These are phyloP conservation scores for Parachaetomium inaequale DNA, from an alignment of 495 filamentous ascomycete genomes.

Conservation along the genomic window DNA sequence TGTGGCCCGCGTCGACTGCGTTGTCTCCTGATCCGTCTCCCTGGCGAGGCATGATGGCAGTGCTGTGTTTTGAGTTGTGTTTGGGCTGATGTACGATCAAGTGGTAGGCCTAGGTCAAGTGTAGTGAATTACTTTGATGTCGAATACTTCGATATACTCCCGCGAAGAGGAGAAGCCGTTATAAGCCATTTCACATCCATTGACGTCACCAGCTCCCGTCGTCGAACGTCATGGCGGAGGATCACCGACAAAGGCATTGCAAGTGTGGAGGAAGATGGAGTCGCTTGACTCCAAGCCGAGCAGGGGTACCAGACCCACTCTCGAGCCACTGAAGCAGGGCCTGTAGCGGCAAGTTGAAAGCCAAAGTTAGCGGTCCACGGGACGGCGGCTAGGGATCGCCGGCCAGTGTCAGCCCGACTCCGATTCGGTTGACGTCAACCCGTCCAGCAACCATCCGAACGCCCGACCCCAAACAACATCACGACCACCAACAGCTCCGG, in stretches of 20 bases:
- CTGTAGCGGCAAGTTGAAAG: neutral
- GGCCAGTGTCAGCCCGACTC: neutral
- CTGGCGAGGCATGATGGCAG: slow-evolving; percentile 37
- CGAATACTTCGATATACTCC: neutral
- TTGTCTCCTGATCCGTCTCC: slow-evolving; percentile 39
- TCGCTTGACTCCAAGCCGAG: no score
- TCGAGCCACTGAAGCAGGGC: neutral
- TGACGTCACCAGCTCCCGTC: neutral
- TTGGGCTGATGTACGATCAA: neutral
- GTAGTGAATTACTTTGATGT: neutral
- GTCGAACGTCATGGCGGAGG: slow-evolving; percentile 6
- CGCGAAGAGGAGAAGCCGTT: neutral
- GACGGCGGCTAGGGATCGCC: no score
- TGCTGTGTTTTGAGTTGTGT: neutral
- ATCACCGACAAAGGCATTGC: no score
- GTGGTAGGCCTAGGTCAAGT: neutral
- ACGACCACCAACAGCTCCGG: neutral
- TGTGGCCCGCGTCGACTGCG: slow-evolving; percentile 32
- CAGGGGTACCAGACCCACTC: no score
- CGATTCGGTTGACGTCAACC: neutral
- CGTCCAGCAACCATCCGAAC: neutral
- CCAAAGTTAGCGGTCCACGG: no score
- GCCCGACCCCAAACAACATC: neutral
- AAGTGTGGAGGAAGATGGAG: neutral
- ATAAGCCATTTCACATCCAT: neutral